Evolutionary conservation across 1,284 basidiomycete genomes (phyloP), one percentile per base, ranked within the genome.

Genomic region (Malassezia psittaci): DNA sequence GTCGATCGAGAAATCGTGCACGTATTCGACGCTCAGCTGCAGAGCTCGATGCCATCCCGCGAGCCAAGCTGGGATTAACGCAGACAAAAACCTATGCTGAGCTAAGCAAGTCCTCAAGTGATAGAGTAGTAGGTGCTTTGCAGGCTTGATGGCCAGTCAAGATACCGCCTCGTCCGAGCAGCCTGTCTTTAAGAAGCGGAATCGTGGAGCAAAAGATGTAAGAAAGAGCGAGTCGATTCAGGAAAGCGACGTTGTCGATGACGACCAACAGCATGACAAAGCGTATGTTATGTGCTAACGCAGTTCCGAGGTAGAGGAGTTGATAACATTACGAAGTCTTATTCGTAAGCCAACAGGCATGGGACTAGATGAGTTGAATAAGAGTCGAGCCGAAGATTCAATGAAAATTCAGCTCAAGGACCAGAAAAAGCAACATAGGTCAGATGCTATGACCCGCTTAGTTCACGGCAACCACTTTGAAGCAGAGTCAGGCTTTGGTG

Each of bases 271-370:
- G 15, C 15, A 6, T 5, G 16, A 43, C 11, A 13, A 18, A 19
- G 15, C 21, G 41, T 43, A 43, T 19, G 41, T 19, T 10, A 18
- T 19, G 5, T 16, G 21, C 24, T 45, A 13, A 45, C 21, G 13
- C 24, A 45, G 45, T 47, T 15, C 18, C 13, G 36, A 19, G 7
- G 39, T 55, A 3, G 42, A 55, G 10, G 48, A 55, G 18, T 24
- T 55, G 3, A 38, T 55, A 1, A 19, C 33, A 12, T 8, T 55
- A 38, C 53, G 53, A 32, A 29, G 29, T 7, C 18, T 44, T 16
- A 16, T 45, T 3, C 47, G 48, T n/a, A 35, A 32, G 12, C 53
- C 47, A 5, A 42, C 44, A 2, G 53, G 53, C 10, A 50, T 55
- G 19, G 36, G 51, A 2, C 24, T 50, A 8, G 2, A 7, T 13